Evolutionary conservation across 140 eudicot species (phyloP).

Genomic region (Oenanthe javanica): DNA sequence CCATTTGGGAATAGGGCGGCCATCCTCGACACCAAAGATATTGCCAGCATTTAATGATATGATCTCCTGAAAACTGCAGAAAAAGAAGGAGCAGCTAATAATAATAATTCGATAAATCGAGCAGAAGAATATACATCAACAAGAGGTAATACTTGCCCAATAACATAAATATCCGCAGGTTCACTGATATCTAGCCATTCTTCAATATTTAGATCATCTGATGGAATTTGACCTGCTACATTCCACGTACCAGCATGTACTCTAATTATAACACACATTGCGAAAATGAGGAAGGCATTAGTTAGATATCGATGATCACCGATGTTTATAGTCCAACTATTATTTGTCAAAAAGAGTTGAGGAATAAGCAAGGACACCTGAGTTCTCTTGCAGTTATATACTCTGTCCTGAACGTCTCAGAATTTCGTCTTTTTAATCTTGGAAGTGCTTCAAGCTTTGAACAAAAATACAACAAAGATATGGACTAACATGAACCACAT

Average conservation of each 20-base stretch:
- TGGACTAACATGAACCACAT: too few species aligned
- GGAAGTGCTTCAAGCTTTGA: slow-evolving; percentile 49
- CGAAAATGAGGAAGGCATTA: not conserved
- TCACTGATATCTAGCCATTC: slow-evolving; percentile 58
- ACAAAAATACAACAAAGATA: slow-evolving; percentile 7
- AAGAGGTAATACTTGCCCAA: slow-evolving; percentile 43
- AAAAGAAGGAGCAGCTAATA: not conserved
- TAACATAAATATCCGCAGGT: slow-evolving; percentile 85
- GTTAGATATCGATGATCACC: not conserved
- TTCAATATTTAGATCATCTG: slow-evolving; percentile 64
- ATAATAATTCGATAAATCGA: not conserved
- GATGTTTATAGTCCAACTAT: not conserved
- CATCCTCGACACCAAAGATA: slow-evolving; percentile 85
- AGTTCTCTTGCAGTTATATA: slow-evolving; percentile 75
- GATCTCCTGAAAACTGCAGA: slow-evolving; percentile 78
- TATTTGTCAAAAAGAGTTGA: not conserved
- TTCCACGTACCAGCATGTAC: slow-evolving; percentile 86
- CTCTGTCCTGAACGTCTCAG: slow-evolving; percentile 93
- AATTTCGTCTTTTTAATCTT: slow-evolving; percentile 64
- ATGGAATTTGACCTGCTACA: slow-evolving; percentile 76
- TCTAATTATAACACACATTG: slow-evolving; percentile 23
- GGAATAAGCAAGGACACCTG: slow-evolving; percentile 30
- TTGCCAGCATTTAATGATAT: slow-evolving; percentile 82
- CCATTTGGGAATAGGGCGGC: slow-evolving; percentile 68
- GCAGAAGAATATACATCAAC: not conserved